These are phyloP conservation scores for Sporothrix brunneoviolacea DNA, from an alignment of 2,329 filamentous ascomycete species.

Conservation along the genomic window DNA sequence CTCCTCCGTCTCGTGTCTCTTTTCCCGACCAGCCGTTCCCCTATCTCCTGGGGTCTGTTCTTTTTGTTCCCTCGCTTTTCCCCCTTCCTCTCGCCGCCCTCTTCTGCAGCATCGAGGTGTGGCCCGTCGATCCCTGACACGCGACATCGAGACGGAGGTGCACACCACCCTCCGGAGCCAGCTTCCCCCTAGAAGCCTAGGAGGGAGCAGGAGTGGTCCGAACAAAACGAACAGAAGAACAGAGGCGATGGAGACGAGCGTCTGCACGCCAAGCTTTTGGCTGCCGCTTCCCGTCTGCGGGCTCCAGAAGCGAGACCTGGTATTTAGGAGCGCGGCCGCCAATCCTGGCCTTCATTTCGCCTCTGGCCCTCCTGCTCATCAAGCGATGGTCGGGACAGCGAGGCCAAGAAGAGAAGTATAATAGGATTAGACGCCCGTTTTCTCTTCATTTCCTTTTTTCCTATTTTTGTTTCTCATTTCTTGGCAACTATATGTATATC, in stretches of 20 bases:
- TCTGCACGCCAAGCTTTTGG: constrained; percentile 11
- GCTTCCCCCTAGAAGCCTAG: constrained; percentile 5
- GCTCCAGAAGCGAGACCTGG: neutral
- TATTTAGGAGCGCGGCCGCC: neutral
- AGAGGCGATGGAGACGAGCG: neutral
- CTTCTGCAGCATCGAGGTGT: neutral
- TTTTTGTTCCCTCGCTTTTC: neutral
- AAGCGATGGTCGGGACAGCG: neutral
- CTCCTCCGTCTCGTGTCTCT: neutral
- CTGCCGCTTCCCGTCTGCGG: constrained; percentile 10
- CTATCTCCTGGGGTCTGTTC: constrained; percentile 4
- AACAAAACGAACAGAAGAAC: too few species aligned
- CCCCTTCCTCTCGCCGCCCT: neutral
- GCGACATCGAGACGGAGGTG: constrained; percentile 6
- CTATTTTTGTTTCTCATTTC: neutral
- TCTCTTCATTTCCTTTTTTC: neutral
- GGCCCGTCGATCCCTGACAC: constrained; percentile 10
- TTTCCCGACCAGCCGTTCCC: constrained; percentile 1
- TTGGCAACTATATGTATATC: too few species aligned
- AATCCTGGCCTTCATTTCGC: neutral
- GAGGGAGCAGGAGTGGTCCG: neutral
- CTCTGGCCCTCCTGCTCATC: neutral
- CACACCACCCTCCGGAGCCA: neutral
- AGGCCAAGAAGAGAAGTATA: constrained; percentile 4
- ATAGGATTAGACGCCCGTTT: neutral